Evolutionary conservation across 331 rosid species (phyloP).

Genomic region (Acacia pycnantha): DNA sequence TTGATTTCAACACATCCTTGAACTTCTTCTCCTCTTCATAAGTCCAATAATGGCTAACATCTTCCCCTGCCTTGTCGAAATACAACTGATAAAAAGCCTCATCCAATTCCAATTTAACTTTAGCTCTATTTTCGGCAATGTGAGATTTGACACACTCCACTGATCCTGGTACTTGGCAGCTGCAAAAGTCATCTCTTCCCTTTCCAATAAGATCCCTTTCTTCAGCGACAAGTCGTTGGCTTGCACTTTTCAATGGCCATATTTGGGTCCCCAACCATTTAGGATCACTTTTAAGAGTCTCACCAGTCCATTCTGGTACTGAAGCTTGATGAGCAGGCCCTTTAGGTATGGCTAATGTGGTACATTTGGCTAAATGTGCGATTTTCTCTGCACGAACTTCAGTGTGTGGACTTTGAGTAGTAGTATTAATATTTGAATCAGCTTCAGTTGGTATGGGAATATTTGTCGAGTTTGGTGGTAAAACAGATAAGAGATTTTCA

Average conservation of each 20-base stretch:
- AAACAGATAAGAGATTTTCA: not conserved
- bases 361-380: conserved; percentile 16
- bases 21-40: conserved; percentile 65
- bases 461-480: conserved; percentile 22
- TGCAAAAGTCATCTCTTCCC: conserved; percentile 79
- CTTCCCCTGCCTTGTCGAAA: conserved; percentile 62
- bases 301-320: conserved; percentile 64
- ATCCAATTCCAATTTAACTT: conserved; percentile 61
- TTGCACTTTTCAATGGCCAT: conserved; percentile 58
- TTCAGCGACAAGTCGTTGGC: conserved; percentile 39
- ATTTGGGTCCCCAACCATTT: conserved; percentile 73
- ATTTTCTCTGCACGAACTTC: conserved; percentile 20
- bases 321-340: conserved; percentile 61
- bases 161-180: conserved; percentile 57
- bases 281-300: conserved; percentile 49
- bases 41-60: conserved; percentile 52
- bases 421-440: not conserved
- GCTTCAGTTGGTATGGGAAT: conserved; percentile 18
- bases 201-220: conserved; percentile 84
- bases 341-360: conserved; percentile 20
- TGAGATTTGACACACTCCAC: conserved; percentile 69
- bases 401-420: conserved; percentile 16
- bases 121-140: conserved; percentile 58
- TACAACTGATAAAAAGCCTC: conserved; percentile 56
- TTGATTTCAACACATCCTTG: conserved; percentile 39